Evolutionary conservation across 2,329 filamentous ascomycete species (phyloP).

Genomic region (Macrophomina phaseolina): DNA sequence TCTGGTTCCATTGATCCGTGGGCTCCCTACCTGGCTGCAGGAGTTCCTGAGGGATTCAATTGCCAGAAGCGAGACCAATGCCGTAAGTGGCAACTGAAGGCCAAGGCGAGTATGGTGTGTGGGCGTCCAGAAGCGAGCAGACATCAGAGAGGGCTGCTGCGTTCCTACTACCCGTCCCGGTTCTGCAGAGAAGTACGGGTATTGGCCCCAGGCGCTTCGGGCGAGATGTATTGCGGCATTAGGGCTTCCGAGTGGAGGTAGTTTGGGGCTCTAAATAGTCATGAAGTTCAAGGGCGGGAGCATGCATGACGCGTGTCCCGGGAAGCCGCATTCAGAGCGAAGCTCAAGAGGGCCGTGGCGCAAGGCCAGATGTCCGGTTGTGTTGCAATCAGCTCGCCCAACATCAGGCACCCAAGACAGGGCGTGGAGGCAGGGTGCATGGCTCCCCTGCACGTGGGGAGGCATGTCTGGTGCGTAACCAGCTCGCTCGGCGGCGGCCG

Average conservation of each 20-base stretch:
- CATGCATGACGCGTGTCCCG: neutral
- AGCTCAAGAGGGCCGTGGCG: neutral
- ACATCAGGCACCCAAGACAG: slow-evolving; percentile 16
- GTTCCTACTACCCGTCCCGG: neutral
- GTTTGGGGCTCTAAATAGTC: slow-evolving; percentile 12
- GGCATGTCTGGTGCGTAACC: neutral
- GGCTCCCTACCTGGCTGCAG: slow-evolving; percentile 36
- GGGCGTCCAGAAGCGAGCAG: neutral
- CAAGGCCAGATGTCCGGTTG: neutral
- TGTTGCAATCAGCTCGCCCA: neutral
- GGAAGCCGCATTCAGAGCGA: neutral
- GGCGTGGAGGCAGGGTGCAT: neutral
- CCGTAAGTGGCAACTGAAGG: neutral
- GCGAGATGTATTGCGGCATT: neutral
- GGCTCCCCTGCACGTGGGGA: slow-evolving; percentile 9
- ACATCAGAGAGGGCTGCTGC: neutral
- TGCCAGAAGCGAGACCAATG: neutral
- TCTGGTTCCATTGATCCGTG: slow-evolving; percentile 40
- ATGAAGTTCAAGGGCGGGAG: neutral
- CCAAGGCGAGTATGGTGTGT: neutral
- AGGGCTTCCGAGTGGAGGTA: neutral
- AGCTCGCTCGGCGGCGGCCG: neutral
- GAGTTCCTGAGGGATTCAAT: slow-evolving; percentile 33
- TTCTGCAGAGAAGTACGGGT: slow-evolving; percentile 6
- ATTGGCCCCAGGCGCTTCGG: neutral